Conservation (phyloP, 306 rosid species). For the Cicer bijugum region DNA sequence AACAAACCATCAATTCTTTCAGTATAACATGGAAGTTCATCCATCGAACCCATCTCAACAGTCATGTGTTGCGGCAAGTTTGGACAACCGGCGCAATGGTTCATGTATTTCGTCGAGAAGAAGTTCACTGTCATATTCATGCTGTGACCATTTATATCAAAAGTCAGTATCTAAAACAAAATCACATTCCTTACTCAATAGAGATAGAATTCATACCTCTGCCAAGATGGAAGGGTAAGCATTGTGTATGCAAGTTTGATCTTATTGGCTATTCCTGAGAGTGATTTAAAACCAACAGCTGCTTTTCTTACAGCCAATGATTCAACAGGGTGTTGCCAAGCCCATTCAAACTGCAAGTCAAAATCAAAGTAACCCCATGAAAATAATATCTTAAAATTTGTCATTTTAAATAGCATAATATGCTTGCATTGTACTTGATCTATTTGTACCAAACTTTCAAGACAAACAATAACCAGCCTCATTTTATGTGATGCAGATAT, state of each 20-base stretch:
- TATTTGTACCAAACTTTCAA: slow-evolving; percentile 24
- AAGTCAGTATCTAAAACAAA: slow-evolving; percentile 37
- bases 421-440: background rate
- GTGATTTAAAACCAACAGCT: slow-evolving; percentile 80
- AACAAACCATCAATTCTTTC: slow-evolving; percentile 48
- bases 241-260: slow-evolving; percentile 93
- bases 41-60: slow-evolving; percentile 63
- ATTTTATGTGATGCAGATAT: background rate
- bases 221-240: slow-evolving; percentile 92
- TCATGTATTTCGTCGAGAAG: slow-evolving; percentile 79
- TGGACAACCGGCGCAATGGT: slow-evolving; percentile 79
- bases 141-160: slow-evolving; percentile 54
- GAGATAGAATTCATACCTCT: slow-evolving; percentile 55
- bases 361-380: slow-evolving; percentile 32
- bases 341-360: slow-evolving; percentile 95
- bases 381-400: background rate
- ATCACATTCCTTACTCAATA: slow-evolving; percentile 8
- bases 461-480: slow-evolving; percentile 14
- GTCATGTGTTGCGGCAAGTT: slow-evolving; percentile 76
- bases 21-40: slow-evolving; percentile 82
- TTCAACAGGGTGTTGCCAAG: slow-evolving; percentile 95
- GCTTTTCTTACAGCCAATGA: slow-evolving; percentile 91
- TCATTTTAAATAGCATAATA: slow-evolving; percentile 11
- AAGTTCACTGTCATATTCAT: slow-evolving; percentile 79
- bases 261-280: slow-evolving; percentile 82